Percentiles rank a stretch among this genome's conserved stretches.
phyloP scores from a whole-genome alignment of 768 basidiomycete species.

The Boletus eberwhitei region DNA sequence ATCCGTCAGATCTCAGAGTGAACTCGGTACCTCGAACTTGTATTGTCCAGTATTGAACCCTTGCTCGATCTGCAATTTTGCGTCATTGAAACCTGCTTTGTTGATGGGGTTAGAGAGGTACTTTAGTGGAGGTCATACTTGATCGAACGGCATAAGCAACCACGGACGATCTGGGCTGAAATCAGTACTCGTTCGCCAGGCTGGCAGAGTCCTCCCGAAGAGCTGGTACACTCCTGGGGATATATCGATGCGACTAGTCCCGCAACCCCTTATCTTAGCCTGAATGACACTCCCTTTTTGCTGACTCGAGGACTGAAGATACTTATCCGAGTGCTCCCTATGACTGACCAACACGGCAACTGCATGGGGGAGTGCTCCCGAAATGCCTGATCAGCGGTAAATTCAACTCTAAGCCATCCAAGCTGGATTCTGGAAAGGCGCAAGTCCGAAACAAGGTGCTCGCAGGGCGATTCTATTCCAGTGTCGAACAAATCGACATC shows the following conservation, averaged over 20 bases:
- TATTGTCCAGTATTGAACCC: constrained; percentile 54
- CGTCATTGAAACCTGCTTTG: constrained; percentile 47
- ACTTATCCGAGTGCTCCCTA: too few relatives aligned
- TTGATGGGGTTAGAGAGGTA: not conserved
- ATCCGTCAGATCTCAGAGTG: constrained; percentile 1
- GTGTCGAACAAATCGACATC: not conserved
- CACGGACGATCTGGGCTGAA: constrained; percentile 51
- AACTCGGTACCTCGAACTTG: constrained; percentile 40
- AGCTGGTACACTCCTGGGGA: constrained; percentile 68
- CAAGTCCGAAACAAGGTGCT: not conserved
- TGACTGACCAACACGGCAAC: too few relatives aligned
- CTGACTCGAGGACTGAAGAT: constrained; percentile 5
- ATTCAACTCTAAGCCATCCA: not conserved
- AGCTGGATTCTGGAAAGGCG: too few relatives aligned
- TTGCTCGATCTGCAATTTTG: constrained; percentile 42
- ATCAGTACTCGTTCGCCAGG: constrained; percentile 55
- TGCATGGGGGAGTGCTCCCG: too few relatives aligned
- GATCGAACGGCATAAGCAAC: constrained; percentile 62
- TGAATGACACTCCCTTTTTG: not conserved
- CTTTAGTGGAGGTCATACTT: constrained; percentile 36
- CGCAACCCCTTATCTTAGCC: constrained; percentile 43
- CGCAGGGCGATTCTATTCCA: not conserved
- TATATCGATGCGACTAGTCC: constrained; percentile 66
- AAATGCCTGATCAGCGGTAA: too few relatives aligned
- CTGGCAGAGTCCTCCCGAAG: constrained; percentile 58